Conservation (phyloP, 352 stramenopile species). For the Phytophthora litchii region DNA sequence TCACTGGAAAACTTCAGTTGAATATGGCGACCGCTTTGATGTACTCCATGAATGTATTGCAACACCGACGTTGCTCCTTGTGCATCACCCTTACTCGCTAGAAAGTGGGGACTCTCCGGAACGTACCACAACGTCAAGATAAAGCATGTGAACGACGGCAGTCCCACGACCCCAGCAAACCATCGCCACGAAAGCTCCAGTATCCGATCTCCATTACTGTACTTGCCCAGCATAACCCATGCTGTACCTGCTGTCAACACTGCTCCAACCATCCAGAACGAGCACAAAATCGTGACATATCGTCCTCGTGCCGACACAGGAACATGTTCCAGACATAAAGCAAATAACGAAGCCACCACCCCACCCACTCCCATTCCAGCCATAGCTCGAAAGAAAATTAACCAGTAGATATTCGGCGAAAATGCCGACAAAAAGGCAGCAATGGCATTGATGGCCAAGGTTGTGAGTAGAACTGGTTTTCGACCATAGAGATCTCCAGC, state of each 20-base stretch:
- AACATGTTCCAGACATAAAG: constrained; percentile 87
- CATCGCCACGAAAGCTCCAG: constrained; percentile 81
- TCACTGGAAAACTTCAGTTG: constrained; percentile 76
- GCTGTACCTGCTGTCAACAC: constrained; percentile 80
- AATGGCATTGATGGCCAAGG: constrained; percentile 80
- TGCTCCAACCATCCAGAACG: constrained; percentile 92
- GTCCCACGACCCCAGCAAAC: constrained; percentile 76
- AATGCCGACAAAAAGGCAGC: constrained; percentile 80
- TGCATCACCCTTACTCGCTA: constrained; percentile 68
- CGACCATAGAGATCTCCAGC: constrained; percentile 84
- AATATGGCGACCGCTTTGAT: constrained; percentile 52
- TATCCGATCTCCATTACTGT: constrained; percentile 59
- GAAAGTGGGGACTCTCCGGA: constrained; percentile 84
- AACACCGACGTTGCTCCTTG: constrained; percentile 58
- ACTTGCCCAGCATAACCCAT: constrained; percentile 87
- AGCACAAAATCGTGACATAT: constrained; percentile 89
- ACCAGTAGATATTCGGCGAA: constrained; percentile 68
- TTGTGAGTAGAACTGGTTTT: constrained; percentile 75
- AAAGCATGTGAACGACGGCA: constrained; percentile 78
- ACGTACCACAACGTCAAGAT: constrained; percentile 69
- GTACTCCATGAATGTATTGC: constrained; percentile 62
- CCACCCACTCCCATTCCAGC: constrained; percentile 82
- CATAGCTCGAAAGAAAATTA: constrained; percentile 77
- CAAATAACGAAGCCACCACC: constrained; percentile 86
- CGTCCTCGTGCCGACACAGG: constrained; percentile 67